Percentiles rank a stretch among this genome's conserved stretches.
phyloP scores from a whole-genome alignment of 2,329 filamentous ascomycete species.

The Sarocladiaceae sp. region DNA sequence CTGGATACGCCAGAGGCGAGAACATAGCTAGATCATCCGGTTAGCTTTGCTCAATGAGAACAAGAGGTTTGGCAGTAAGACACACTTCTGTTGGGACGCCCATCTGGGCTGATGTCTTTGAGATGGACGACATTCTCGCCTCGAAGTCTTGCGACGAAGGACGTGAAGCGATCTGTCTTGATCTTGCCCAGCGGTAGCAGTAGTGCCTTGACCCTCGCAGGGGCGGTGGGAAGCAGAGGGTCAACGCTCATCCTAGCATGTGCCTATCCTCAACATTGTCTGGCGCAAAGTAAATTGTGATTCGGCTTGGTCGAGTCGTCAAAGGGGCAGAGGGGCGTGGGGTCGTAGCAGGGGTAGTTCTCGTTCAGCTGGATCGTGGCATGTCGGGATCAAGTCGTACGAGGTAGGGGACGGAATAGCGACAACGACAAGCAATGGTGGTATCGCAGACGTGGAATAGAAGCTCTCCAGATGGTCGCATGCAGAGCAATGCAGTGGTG shows the following conservation, averaged over 20 bases:
- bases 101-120: conserved; percentile 80
- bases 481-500: not conserved
- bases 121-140: conserved; percentile 76
- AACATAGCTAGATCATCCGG: conserved; percentile 66
- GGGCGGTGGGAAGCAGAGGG: conserved; percentile 82
- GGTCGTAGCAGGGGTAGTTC: not conserved
- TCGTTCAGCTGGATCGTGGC: conserved; percentile 3
- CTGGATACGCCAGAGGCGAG: conserved; percentile 80
- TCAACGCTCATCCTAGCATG: conserved; percentile 75
- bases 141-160: conserved; percentile 72
- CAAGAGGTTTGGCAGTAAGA: conserved; percentile 22
- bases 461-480: conserved; percentile 3
- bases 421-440: not conserved
- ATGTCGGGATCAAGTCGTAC: not conserved
- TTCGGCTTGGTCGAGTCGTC: not conserved
- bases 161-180: conserved; percentile 70
- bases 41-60: conserved; percentile 10
- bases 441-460: not conserved
- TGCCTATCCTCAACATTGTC: conserved; percentile 28
- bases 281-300: conserved; percentile 6
- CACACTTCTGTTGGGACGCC: conserved; percentile 82
- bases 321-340: not conserved
- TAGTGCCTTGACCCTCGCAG: conserved; percentile 82
- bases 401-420: too few species aligned
- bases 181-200: conserved; percentile 84